phyloP scores from a whole-genome alignment of 441 rosid genomes.

The Arabidopsis lyrata region DNA sequence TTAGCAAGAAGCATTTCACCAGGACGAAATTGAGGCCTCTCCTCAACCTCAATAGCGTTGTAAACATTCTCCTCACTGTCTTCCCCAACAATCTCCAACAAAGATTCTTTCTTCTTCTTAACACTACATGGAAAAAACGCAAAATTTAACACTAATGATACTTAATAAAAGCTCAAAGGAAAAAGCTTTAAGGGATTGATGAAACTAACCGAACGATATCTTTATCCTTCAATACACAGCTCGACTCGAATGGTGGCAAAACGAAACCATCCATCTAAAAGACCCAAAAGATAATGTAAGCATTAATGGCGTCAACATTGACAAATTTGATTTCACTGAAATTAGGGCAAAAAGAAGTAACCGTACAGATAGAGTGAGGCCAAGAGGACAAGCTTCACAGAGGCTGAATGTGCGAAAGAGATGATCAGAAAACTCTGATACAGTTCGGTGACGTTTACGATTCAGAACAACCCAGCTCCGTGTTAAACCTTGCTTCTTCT shows the following conservation, averaged over 20 bases:
- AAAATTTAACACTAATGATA: not conserved
- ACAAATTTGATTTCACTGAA: not conserved
- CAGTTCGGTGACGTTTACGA: conserved; percentile 65
- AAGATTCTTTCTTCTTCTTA: conserved; percentile 54
- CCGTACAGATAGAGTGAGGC: conserved; percentile 76
- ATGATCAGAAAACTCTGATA: conserved; percentile 72
- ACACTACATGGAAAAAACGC: conserved; percentile 52
- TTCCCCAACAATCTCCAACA: conserved; percentile 44
- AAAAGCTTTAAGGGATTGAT: conserved; percentile 5
- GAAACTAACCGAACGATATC: conserved; percentile 74
- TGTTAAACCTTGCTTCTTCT: conserved; percentile 60
- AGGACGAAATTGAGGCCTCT: conserved; percentile 43
- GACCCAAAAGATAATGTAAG: not conserved
- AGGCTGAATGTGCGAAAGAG: conserved; percentile 65
- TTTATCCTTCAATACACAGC: conserved; percentile 73
- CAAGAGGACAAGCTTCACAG: conserved; percentile 64
- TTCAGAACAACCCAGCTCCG: conserved; percentile 86
- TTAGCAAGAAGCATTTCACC: conserved; percentile 62
- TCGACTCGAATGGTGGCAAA: conserved; percentile 86
- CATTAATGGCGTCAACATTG: conserved; percentile 21
- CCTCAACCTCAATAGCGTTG: conserved; percentile 49
- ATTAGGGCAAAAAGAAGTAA: conserved; percentile 33
- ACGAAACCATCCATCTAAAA: conserved; percentile 85
- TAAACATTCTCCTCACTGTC: conserved; percentile 45
- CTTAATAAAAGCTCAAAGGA: not conserved